Conservation (phyloP, 2,329 filamentous ascomycete genomes). For the Talaromyces atroroseus region DNA sequence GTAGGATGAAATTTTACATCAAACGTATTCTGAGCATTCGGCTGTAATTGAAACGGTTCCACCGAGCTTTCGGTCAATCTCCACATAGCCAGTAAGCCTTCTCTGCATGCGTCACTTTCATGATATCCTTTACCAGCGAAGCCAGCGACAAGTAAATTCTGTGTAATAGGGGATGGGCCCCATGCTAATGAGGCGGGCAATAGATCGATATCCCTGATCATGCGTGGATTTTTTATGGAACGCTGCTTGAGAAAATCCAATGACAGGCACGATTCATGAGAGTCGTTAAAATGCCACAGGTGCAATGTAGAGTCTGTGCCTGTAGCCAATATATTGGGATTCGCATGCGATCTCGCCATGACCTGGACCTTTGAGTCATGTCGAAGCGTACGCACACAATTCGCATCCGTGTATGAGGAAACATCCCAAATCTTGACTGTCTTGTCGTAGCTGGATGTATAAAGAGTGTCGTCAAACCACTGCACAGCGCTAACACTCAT, state of each 20-base stretch:
- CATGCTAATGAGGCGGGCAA: constrained; percentile 45
- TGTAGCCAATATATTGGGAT: constrained; percentile 43
- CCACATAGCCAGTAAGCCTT: constrained; percentile 53
- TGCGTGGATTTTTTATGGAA: constrained; percentile 9
- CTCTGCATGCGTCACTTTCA: constrained; percentile 26
- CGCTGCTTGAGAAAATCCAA: constrained; percentile 23
- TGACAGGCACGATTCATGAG: constrained; percentile 19
- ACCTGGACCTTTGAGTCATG: constrained; percentile 49
- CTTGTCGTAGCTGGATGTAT: constrained; percentile 52
- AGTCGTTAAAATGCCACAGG: constrained; percentile 27
- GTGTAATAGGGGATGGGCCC: constrained; percentile 36
- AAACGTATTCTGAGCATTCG: constrained; percentile 51
- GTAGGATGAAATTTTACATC: constrained; percentile 54
- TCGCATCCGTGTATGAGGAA: constrained; percentile 19
- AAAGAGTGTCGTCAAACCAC: constrained; percentile 47
- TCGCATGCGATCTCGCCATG: constrained; percentile 42
- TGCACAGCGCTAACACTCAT: constrained; percentile 52
- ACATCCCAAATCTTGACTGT: constrained; percentile 54
- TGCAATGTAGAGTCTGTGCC: constrained; percentile 34
- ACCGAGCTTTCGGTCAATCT: constrained; percentile 39
- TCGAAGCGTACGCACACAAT: constrained; percentile 32
- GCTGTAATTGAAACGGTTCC: constrained; percentile 35
- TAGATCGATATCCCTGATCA: constrained; percentile 29
- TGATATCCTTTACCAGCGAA: constrained; percentile 42
- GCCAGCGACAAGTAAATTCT: constrained; percentile 49